Base-by-base conservation (phyloP, 305 asterid genomes). In the Galium porrigens region DNA sequence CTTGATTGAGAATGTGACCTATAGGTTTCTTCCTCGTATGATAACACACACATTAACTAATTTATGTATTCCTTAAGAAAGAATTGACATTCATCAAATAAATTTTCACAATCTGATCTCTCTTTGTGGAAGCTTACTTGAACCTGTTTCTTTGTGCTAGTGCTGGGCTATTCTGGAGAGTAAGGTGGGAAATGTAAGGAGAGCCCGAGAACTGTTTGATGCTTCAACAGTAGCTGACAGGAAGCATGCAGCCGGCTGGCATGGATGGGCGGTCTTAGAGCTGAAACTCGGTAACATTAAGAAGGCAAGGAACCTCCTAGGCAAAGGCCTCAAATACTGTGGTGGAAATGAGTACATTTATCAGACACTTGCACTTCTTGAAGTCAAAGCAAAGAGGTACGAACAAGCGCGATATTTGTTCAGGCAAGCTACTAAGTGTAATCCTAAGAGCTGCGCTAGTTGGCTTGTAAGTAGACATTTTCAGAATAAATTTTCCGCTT, bases 181-280 rank as follows among this genome's bases (percentile, higher is more conserved):
- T 63, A 89, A 80, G 85, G 72, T 87, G 83, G 96, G 98, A 7
- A 87, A 92, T 68, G 72, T 80, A 18, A 79, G 95, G 72, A 83
- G 84, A 73, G 90, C 98, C 41, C 76, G 96, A 77, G 95, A 85
- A 65, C 61, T 92, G 63, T 92, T 92, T 66, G 99, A 89, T 78
- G 97, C 97, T 0, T 82, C 97, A 17, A 92, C 97, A 66, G 97
- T 92, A 65, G 97, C 99, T 29, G 97, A 92, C 69, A 89, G 84
- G 82, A 81, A 58, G 76, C 99, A 89, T 78, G 75, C 85, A 52
- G 97, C 98, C 34, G 98, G 95, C 15, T 92, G 98, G 98, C 99
- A 92, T 27, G 99, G 99, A 73, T 92, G 99, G 99, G 97, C 96
- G 27, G 92, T 87, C 3, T 69, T 92, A 85, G 99, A 92, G 63